A percentile compares a stretch with the other conserved stretches of the same genome.
phyloP scores from a whole-genome alignment of 176 grass and related monocot species.

The Otatea glauca region DNA sequence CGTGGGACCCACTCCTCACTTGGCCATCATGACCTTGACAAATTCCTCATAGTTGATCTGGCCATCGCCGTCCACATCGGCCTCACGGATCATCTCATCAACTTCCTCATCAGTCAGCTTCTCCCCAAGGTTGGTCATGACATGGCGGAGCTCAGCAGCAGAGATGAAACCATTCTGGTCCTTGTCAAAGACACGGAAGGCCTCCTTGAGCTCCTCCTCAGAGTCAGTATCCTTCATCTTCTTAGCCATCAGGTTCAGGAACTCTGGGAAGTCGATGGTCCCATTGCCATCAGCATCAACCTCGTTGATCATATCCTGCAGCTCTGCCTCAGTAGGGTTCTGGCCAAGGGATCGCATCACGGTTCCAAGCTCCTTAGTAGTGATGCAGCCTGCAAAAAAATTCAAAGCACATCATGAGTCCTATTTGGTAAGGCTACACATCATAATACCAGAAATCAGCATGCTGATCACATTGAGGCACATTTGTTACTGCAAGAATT shows the following conservation, averaged over 20 bases:
- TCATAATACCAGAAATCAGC: slow-evolving; percentile 1
- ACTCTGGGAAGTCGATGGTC: slow-evolving; percentile 76
- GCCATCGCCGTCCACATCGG: slow-evolving; percentile 66
- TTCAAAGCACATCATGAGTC: neutral
- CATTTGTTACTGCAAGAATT: neutral
- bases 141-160: slow-evolving; percentile 76
- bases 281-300: slow-evolving; percentile 78
- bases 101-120: slow-evolving; percentile 75
- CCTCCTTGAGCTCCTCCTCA: slow-evolving; percentile 78
- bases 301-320: slow-evolving; percentile 83
- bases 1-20: slow-evolving; percentile 50
- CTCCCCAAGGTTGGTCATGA: slow-evolving; percentile 81
- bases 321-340: slow-evolving; percentile 76
- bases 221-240: slow-evolving; percentile 84
- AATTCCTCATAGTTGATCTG: slow-evolving; percentile 84
- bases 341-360: slow-evolving; percentile 77
- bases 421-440: neutral
- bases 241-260: slow-evolving; percentile 73
- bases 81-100: slow-evolving; percentile 74
- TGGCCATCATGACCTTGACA: slow-evolving; percentile 83
- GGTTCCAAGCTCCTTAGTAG: slow-evolving; percentile 75
- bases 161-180: slow-evolving; percentile 84
- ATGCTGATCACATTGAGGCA: neutral
- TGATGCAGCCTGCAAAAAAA: slow-evolving; percentile 60
- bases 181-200: slow-evolving; percentile 75